Evolutionary conservation across 2,329 filamentous ascomycete species (phyloP).

Genomic region (Bipolaris sorokiniana): DNA sequence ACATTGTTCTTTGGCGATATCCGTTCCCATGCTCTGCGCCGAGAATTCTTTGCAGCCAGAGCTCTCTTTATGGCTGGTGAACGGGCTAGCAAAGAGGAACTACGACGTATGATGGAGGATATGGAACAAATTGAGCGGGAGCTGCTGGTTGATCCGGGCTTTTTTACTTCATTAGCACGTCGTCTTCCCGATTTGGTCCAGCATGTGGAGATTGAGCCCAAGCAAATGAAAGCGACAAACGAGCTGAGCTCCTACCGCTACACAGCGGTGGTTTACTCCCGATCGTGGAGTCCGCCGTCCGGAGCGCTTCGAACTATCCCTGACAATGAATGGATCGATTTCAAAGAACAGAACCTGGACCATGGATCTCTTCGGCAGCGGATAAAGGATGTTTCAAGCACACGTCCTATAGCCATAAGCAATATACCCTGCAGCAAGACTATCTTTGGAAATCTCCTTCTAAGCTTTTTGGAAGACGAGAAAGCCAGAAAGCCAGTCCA

Average conservation of each 20-base stretch:
- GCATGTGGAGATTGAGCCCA: constrained; percentile 18
- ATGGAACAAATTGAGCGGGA: constrained; percentile 7
- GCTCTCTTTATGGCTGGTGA: constrained; percentile 6
- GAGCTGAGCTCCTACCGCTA: constrained; percentile 17
- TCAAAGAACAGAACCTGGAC: background rate
- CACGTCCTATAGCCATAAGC: background rate
- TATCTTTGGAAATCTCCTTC: background rate
- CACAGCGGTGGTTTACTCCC: constrained; percentile 11
- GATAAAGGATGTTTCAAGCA: background rate
- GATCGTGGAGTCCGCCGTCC: background rate
- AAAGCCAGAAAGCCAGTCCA: background rate
- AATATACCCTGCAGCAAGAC: constrained; percentile 5
- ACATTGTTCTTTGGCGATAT: constrained; percentile 15
- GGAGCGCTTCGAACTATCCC: background rate
- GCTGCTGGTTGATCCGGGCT: constrained; percentile 14
- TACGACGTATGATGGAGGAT: constrained; percentile 6
- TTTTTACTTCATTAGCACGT: constrained; percentile 7
- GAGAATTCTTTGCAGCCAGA: constrained; percentile 7
- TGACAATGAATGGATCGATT: background rate
- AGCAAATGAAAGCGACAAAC: constrained; percentile 18
- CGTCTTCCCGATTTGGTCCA: constrained; percentile 1
- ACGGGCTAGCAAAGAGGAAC: background rate
- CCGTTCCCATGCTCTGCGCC: constrained; percentile 8
- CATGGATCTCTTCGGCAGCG: background rate
- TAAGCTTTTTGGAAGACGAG: background rate